Percentiles rank a stretch among this genome's conserved stretches.
Conservation (phyloP, 2,329 filamentous ascomycete species). For the Emericellopsis cladophorae region DNA sequence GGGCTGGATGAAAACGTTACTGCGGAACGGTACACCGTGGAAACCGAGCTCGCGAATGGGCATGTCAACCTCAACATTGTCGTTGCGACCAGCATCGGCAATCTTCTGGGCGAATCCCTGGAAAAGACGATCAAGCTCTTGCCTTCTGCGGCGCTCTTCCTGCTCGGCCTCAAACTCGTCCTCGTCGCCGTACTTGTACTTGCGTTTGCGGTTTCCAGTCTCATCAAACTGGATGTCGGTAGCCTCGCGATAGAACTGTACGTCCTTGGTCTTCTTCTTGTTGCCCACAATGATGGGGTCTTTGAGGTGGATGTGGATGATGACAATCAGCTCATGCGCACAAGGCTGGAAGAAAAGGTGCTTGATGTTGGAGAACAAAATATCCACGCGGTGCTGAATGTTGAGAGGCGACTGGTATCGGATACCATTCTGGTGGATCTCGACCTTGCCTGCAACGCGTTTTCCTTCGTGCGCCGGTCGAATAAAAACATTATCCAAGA, state of each 20-base stretch:
- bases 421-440: slow-evolving; percentile 98
- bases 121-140: slow-evolving; percentile 91
- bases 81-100: slow-evolving; percentile 83
- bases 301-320: slow-evolving; percentile 95
- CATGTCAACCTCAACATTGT: slow-evolving; percentile 88
- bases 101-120: slow-evolving; percentile 96
- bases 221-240: slow-evolving; percentile 99
- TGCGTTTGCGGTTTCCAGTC: slow-evolving; percentile 93
- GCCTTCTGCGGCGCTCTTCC: slow-evolving; percentile 81
- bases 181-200: slow-evolving; percentile 94
- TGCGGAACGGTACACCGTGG: slow-evolving; percentile 90
- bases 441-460: slow-evolving; percentile 86
- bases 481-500: slow-evolving; percentile 90
- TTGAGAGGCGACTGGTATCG: slow-evolving; percentile 78
- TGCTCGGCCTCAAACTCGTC: slow-evolving; percentile 98
- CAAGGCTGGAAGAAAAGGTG: slow-evolving; percentile 98
- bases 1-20: slow-evolving; percentile 89
- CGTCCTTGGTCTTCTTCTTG: slow-evolving; percentile 95
- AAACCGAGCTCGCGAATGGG: slow-evolving; percentile 94
- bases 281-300: slow-evolving; percentile 97
- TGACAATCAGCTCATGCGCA: slow-evolving; percentile 89
- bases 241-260: slow-evolving; percentile 95
- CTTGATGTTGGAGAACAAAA: slow-evolving; percentile 96
- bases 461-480: slow-evolving; percentile 94
- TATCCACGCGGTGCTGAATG: slow-evolving; percentile 74